phyloP scores from a whole-genome alignment of 768 basidiomycete genomes.

The Mycena capillaripes region DNA sequence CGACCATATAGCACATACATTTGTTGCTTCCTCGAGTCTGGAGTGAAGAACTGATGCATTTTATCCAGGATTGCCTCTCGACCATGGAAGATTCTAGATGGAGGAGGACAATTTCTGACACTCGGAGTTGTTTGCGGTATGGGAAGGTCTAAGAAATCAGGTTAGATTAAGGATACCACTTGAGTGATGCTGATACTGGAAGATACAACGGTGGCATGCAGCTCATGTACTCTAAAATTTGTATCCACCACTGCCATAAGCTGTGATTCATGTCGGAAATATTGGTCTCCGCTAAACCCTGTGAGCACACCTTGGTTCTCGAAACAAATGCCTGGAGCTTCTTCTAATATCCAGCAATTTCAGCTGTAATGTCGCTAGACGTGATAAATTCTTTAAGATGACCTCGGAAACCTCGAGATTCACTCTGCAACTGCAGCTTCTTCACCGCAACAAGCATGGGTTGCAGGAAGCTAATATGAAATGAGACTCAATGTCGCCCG shows the following conservation, averaged over 20 bases:
- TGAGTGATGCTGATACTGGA: not conserved
- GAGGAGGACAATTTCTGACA: conserved; percentile 3
- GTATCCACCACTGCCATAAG: no score
- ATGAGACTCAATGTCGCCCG: not conserved
- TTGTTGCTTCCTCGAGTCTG: not conserved
- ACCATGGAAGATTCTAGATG: conserved; percentile 10
- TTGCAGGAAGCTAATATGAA: not conserved
- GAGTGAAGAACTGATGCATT: not conserved
- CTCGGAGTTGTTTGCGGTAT: not conserved
- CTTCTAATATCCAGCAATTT: no score
- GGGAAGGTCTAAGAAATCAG: not conserved
- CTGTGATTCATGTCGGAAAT: no score
- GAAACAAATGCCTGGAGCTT: no score
- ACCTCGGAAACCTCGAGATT: no score
- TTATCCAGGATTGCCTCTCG: not conserved
- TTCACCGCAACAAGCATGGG: not conserved
- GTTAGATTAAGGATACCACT: not conserved
- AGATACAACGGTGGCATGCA: not conserved
- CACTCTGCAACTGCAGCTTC: not conserved
- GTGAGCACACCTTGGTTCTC: no score
- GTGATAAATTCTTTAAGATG: no score
- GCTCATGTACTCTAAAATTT: no score
- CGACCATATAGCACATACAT: not conserved
- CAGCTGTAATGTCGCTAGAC: no score
- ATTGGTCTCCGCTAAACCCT: no score